These are phyloP conservation scores for Lentithecium fluviatile DNA, from an alignment of 495 filamentous ascomycete species.

Conservation along the genomic window DNA sequence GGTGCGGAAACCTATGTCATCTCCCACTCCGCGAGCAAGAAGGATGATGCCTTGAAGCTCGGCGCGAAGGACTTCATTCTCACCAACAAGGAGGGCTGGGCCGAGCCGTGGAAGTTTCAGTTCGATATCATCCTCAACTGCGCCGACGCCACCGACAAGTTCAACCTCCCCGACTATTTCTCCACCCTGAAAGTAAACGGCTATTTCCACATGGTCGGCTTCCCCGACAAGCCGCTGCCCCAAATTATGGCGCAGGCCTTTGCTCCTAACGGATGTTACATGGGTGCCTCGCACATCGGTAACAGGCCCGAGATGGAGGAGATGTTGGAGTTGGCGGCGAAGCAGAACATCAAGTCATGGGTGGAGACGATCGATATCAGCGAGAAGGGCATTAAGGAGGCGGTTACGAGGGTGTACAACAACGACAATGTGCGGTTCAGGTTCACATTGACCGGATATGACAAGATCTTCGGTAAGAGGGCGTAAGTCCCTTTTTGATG, in stretches of 20 bases:
- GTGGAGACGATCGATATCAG: conserved; percentile 74
- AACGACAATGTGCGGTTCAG: conserved; percentile 67
- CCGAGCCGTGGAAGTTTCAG: conserved; percentile 51
- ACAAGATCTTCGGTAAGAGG: conserved; percentile 59
- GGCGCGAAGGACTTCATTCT: conserved; percentile 47
- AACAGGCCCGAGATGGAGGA: conserved; percentile 74
- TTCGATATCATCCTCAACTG: conserved; percentile 76
- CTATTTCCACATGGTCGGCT: conserved; percentile 75
- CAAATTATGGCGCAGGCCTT: conserved; percentile 75
- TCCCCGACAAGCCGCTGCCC: conserved; percentile 78
- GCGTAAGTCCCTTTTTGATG: conserved; percentile 1
- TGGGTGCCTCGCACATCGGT: conserved; percentile 80
- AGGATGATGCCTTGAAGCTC: conserved; percentile 45
- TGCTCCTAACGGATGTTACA: conserved; percentile 71
- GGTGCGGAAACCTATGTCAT: conserved; percentile 49
- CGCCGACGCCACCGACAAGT: conserved; percentile 66
- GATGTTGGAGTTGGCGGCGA: conserved; percentile 79
- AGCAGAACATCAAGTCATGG: conserved; percentile 79
- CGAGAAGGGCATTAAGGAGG: conserved; percentile 65
- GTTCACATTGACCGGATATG: conserved; percentile 63
- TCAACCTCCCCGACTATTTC: conserved; percentile 70
- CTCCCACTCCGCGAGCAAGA: conserved; percentile 47
- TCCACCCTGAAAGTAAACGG: conserved; percentile 80
- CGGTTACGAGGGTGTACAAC: conserved; percentile 65
- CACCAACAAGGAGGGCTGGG: conserved; percentile 44